Percentiles rank a stretch among this genome's conserved stretches.
Evolutionary conservation across 1,139 yeast genomes (phyloP).

Genomic region (Blastobotrys elegans): DNA sequence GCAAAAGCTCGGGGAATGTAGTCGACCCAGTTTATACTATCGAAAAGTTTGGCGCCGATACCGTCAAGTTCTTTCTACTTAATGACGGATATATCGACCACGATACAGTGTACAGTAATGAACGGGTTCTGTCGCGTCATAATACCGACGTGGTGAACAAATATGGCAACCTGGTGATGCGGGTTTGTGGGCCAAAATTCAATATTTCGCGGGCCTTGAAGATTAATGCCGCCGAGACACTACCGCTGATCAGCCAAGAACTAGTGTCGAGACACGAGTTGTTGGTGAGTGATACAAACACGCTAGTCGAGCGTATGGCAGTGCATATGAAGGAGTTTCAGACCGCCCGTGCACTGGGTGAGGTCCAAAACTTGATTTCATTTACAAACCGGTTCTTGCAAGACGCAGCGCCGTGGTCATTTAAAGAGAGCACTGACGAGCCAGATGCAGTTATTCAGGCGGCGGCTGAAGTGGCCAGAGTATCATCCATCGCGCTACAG

Average conservation of each 20-base stretch:
- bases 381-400: constrained; percentile 59
- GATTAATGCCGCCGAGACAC: background rate
- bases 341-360: constrained; percentile 50
- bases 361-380: constrained; percentile 59
- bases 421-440: constrained; percentile 18
- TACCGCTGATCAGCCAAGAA: constrained; percentile 8
- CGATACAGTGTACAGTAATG: constrained; percentile 76
- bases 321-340: constrained; percentile 45
- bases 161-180: constrained; percentile 70
- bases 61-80: constrained; percentile 69
- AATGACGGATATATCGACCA: constrained; percentile 69
- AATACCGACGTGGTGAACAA: constrained; percentile 63
- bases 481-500: constrained; percentile 58
- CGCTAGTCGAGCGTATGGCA: constrained; percentile 39
- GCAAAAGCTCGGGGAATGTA: constrained; percentile 91
- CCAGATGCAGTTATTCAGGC: constrained; percentile 48
- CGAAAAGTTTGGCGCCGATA: constrained; percentile 56
- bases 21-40: constrained; percentile 76
- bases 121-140: constrained; percentile 55
- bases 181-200: constrained; percentile 72
- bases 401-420: constrained; percentile 51
- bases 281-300: constrained; percentile 31
- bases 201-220: constrained; percentile 37
- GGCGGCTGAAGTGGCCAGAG: constrained; percentile 68
- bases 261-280: constrained; percentile 15